A percentile compares a stretch with the other conserved stretches of the same genome.
phyloP scores from a whole-genome alignment of 2,329 filamentous ascomycete genomes.

The Ascomycota sp. region DNA sequence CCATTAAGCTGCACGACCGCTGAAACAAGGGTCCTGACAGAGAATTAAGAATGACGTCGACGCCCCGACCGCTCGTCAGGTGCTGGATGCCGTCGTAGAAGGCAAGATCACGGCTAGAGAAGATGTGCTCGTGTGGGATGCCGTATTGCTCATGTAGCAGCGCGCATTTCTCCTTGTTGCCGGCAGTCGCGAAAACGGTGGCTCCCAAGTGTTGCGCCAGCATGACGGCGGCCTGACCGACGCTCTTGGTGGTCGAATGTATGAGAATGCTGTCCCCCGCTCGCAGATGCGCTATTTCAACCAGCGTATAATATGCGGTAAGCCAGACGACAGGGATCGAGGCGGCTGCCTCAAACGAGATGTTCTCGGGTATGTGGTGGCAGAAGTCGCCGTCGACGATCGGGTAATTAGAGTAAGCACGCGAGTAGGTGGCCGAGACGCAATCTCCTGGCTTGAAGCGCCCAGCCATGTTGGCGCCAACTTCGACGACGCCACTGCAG shows the following conservation, averaged over 20 bases:
- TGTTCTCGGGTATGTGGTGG: conserved; percentile 1
- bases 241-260: conserved; percentile 7
- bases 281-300: conserved; percentile 5
- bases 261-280: conserved; percentile 7
- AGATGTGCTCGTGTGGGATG: conserved; percentile 13
- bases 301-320: conserved; percentile 8
- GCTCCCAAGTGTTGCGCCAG: conserved; percentile 13
- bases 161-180: conserved; percentile 8
- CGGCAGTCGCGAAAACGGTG: conserved; percentile 11
- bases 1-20: background rate
- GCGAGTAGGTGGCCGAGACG: conserved; percentile 4
- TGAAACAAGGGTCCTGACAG: background rate
- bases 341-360: conserved; percentile 4
- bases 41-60: background rate
- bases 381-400: conserved; percentile 4
- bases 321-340: conserved; percentile 6
- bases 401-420: conserved; percentile 3
- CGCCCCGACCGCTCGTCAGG: background rate
- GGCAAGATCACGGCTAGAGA: conserved; percentile 8
- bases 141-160: conserved; percentile 8
- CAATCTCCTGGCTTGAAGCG: conserved; percentile 9
- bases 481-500: conserved; percentile 10
- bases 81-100: conserved; percentile 4
- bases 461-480: conserved; percentile 9
- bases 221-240: conserved; percentile 15